phyloP scores from a whole-genome alignment of 345 rosid genomes.

The Gossypioides kirkii region DNA sequence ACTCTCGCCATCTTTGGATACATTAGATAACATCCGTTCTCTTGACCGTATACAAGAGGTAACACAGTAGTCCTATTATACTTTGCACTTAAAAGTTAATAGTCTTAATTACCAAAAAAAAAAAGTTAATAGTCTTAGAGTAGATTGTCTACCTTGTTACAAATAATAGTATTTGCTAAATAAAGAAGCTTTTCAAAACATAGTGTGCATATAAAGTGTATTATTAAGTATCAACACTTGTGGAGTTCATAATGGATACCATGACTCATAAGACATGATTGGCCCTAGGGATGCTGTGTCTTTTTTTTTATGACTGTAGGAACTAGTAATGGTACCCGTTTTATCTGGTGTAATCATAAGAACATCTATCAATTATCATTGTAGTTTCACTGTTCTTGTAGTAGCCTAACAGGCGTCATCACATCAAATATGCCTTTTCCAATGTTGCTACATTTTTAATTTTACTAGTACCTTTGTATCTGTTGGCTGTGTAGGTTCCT shows the following conservation, averaged over 20 bases:
- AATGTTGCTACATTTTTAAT: not conserved
- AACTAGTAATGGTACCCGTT: too few relatives aligned
- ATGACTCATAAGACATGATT: too few relatives aligned
- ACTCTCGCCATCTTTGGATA: conserved; percentile 80
- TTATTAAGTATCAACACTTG: not conserved
- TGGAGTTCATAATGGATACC: not conserved
- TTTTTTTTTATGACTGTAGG: too few relatives aligned
- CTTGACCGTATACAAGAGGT: conserved; percentile 92
- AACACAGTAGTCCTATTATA: conserved; percentile 1
- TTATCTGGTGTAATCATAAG: not conserved
- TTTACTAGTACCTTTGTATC: not conserved
- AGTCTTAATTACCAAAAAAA: too few relatives aligned
- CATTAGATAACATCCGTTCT: conserved; percentile 74
- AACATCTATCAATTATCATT: not conserved
- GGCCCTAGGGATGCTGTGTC: too few relatives aligned
- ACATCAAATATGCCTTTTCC: not conserved
- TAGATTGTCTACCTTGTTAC: not conserved
- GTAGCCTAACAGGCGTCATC: not conserved
- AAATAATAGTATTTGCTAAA: not conserved
- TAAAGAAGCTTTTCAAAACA: not conserved
- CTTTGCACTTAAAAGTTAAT: not conserved
- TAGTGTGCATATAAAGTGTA: not conserved
- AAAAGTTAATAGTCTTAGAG: not conserved
- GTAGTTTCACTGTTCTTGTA: not conserved
- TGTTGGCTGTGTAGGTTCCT: conserved; percentile 46